Base-by-base conservation (phyloP, 2,329 filamentous ascomycete species). In the Dactylellina cionopaga region DNA sequence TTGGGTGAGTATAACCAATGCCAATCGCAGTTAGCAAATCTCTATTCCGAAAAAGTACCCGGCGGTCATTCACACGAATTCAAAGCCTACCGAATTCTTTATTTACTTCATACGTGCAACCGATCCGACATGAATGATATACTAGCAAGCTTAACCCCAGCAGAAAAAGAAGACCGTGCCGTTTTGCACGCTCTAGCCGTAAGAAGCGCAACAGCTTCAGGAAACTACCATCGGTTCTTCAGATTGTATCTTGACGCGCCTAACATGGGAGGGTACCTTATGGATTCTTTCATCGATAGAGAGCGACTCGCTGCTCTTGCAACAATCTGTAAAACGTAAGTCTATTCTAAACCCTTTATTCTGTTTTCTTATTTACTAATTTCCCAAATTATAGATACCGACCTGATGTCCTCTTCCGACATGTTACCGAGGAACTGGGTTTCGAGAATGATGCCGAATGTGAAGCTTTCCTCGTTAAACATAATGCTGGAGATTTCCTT, bases 1-100 rank as follows among this genome's bases (percentile, higher is more conserved):
- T 88, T 98, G 84, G 94, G 95, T 99, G 95, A 99, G 95, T 99
- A 99, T 95, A 99, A 99, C 85, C 95, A 99, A 86, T 99, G 95
- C 83, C 95, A 99, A 85, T 98, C 95, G 79, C 95, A 99, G 84
- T 85, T 99, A 80, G 92, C 92, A 81, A 92, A 90, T 76, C 84
- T 99, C 78, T 98, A 99, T 83, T 87, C 88, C 81, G 87, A 92
- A 83, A 90, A 91, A 76, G 84, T 96, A 80, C 92, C 92, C 79
- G 95, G 94, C 78, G 92, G 76, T 46, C 76, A 93, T 81, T 88
- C 91, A 79, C 89, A 91, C 83, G 95, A 99, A 82, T 99, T 99
- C 83, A 95, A 95, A 87, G 95, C 94, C 75, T 99, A 99, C 85
- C 94, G 95, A 87, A 97, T 99, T 83, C 86, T 99, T 80, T 99